Conservation (phyloP, 345 rosid species). For the Populus nigra region DNA sequence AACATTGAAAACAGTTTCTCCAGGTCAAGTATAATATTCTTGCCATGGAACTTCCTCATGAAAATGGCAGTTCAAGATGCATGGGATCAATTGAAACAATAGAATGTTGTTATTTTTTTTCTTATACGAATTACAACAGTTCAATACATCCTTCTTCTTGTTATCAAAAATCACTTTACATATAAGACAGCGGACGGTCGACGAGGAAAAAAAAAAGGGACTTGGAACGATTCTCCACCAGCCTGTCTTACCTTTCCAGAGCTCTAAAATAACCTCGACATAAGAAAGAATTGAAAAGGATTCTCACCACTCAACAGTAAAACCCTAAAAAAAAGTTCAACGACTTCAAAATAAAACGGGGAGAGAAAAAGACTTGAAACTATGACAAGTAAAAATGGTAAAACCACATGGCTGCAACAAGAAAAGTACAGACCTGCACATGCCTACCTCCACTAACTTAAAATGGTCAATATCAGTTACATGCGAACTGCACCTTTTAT, state of each 20-base stretch:
- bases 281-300: conserved; percentile 36
- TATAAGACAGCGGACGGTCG: conserved; percentile 27
- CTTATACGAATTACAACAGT: conserved; percentile 58
- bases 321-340: conserved; percentile 31
- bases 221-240: conserved; percentile 30
- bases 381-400: conserved; percentile 28
- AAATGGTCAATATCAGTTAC: conserved; percentile 45
- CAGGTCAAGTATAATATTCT: background rate
- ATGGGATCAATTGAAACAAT: conserved; percentile 24
- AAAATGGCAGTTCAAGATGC: conserved; percentile 7
- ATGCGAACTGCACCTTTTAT: conserved; percentile 33
- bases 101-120: conserved; percentile 23
- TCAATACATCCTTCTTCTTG: conserved; percentile 44
- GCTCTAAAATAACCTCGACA: conserved; percentile 30
- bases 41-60: background rate
- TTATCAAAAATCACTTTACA: conserved; percentile 75
- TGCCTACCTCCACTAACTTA: conserved; percentile 47
- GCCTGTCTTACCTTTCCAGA: conserved; percentile 43
- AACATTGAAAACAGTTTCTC: no score
- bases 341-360: conserved; percentile 8
- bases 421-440: conserved; percentile 37
- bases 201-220: conserved; percentile 13
- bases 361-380: conserved; percentile 16
- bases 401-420: conserved; percentile 36
- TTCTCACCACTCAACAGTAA: conserved; percentile 39